Evolutionary conservation across 2,329 filamentous ascomycete genomes (phyloP), one percentile per base, ranked within the genome.

Genomic region (Biscogniauxia sp.): DNA sequence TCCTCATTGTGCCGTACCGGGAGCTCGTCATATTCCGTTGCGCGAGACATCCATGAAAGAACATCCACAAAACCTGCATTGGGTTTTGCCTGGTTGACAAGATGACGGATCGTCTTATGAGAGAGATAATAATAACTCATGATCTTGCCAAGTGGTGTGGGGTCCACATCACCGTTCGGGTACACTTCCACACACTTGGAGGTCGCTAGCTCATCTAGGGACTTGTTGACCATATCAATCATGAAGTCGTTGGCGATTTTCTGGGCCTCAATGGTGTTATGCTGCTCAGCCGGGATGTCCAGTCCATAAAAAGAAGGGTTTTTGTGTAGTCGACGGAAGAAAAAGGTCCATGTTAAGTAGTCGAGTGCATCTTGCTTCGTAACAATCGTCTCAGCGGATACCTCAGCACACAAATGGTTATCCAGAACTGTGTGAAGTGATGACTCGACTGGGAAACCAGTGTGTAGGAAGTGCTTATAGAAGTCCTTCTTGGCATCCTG

Each of bases 81-180:
- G 0, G 87, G 84, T 70, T 91, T 94, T 23, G 90, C 91, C 66
- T 94, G 84, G 53, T 86, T 83, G 64, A 91, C 86, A 6, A 99
- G 84, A 69, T 92, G 88, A 1, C 95, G 91, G 69, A 99, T 93
- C 0, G 95, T 99, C 76, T 91, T 91, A 79, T 99, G 95, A 0
- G 93, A 96, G 54, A 95, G 88, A 73, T 99, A 99, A 82, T 99
- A 99, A 82, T 98, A 99, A 75, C 91, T 96, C 92, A 98, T 97
- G 72, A 99, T 98, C 79, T 97, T 97, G 70, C 95, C 95, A 6
- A 98, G 84, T 0, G 94, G 89, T 0, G 95, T 98, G 0, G 94
- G 82, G 68, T 97, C 91, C 26, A 99, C 88, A 68, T 97, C 90
- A 51, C 94, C 94, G 66, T 95, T 97, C 52, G 89, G 88, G 70